Base-by-base conservation (phyloP, 2,329 filamentous ascomycete genomes). In the Cercospora zeina region DNA sequence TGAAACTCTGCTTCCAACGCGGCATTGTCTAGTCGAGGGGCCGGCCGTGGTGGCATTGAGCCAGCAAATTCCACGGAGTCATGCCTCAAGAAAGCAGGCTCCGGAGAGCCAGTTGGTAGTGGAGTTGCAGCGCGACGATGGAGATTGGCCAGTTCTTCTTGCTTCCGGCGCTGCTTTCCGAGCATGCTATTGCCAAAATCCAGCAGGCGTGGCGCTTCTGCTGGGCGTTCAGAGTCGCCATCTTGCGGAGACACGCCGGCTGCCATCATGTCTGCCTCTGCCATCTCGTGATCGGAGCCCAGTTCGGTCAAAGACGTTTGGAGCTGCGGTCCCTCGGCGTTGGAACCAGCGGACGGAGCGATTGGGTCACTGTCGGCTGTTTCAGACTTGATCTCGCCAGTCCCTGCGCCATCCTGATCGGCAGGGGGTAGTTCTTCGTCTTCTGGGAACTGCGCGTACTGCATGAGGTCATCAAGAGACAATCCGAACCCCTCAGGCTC, bases 1-100 rank as follows among this genome's bases (percentile, higher is more conserved):
- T 62, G 50, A 19, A 67, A 65, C 4, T 54, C 54, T 8, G 37
- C 50, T 0, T 49, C 58, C 31, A 21, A 34, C 2, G 51, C 31
- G 30, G 24, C 34, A 21, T 64, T 47, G 19, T 24, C 36, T 34
- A 42, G 19, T n/a, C 16, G 36, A 1, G 42, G 59, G 3, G 34
- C 27, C 1, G 55, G 9, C 16, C 37, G 61, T 16, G 61, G 55
- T 2, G 61, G 61, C 61, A 59, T 60, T 1, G 37, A 45, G 1
- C 13, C 21, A 1, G 45, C 9, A 37, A 34, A 5, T 51, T 55
- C 55, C 37, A 50, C 51, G 39, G 45, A 58, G 36, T 55, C 61
- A 42, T 49, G 24, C 16, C 50, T 49, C 1, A 27, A 31, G 30
- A 10, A 13, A 1, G 14, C 19, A 11, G 54, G 33, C 11, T 58